Percentiles rank a stretch among this genome's conserved stretches.
Evolutionary conservation across 1,284 basidiomycete genomes (phyloP).

Genomic region (Wallemia hederae): DNA sequence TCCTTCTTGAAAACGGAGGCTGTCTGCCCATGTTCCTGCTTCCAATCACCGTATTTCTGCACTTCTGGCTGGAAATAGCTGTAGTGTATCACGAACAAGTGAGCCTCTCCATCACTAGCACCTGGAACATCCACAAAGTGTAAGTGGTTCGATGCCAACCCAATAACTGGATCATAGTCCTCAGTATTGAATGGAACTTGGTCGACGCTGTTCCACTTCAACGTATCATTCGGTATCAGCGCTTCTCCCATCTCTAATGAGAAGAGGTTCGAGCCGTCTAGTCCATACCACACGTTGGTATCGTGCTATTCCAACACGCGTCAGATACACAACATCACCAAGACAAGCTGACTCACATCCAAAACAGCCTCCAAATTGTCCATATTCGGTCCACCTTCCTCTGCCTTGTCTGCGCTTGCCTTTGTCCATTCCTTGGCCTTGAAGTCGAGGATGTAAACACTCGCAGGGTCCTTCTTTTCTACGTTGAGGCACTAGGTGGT

Average conservation of each 20-base stretch:
- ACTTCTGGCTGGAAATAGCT: constrained; percentile 47
- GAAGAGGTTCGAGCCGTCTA: constrained; percentile 30
- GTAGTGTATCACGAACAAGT: constrained; percentile 69
- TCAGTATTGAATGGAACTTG: constrained; percentile 24
- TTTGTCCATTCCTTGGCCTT: constrained; percentile 15
- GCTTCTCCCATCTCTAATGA: constrained; percentile 34
- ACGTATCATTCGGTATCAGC: constrained; percentile 26
- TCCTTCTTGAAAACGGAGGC: neutral
- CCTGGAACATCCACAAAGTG: constrained; percentile 44
- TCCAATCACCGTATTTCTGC: constrained; percentile 18
- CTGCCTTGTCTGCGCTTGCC: constrained; percentile 12
- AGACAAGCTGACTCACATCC: constrained; percentile 18
- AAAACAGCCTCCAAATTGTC: constrained; percentile 24
- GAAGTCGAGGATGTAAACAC: constrained; percentile 18
- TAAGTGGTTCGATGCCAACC: constrained; percentile 16
- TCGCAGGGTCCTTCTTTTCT: constrained; percentile 31
- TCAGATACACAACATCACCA: constrained; percentile 6
- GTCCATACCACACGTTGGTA: constrained; percentile 17
- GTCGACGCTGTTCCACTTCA: constrained; percentile 32
- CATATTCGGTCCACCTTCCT: constrained; percentile 8
- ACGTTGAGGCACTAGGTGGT: constrained; percentile 24
- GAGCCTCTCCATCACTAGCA: constrained; percentile 30
- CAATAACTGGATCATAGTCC: constrained; percentile 10
- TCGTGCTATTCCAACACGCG: neutral
- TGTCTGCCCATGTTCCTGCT: neutral